phyloP scores from a whole-genome alignment of 2,329 filamentous ascomycete genomes.

The Penicillium sclerotigenum region DNA sequence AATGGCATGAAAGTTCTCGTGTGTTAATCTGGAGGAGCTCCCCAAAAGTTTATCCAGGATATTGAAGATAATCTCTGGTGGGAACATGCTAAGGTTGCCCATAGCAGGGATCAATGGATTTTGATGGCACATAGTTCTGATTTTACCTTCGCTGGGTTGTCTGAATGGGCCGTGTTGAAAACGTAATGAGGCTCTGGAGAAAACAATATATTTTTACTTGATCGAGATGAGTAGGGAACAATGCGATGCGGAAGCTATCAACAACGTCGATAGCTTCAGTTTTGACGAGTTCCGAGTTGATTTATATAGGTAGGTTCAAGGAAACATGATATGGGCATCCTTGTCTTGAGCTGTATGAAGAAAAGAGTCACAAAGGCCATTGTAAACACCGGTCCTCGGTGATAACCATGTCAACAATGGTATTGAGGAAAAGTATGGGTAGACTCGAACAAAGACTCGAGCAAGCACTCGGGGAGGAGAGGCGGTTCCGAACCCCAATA shows the following conservation, averaged over 20 bases:
- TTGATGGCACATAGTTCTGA: not conserved
- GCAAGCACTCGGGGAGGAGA: not conserved
- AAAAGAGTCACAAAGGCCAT: not conserved
- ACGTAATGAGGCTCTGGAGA: not conserved
- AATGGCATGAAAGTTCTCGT: conserved; percentile 6
- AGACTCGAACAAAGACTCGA: not conserved
- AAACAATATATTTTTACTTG: not conserved
- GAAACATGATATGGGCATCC: not conserved
- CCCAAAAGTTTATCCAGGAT: conserved; percentile 7
- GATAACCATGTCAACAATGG: not conserved
- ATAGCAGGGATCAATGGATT: not conserved
- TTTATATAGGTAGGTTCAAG: not conserved
- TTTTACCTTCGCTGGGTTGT: not conserved
- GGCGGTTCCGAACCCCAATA: not conserved
- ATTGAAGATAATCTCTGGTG: conserved; percentile 9
- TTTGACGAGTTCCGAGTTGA: not conserved
- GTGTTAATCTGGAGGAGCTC: not conserved
- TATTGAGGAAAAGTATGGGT: not conserved
- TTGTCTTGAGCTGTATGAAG: not conserved
- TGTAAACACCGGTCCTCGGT: not conserved
- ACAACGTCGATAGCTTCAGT: not conserved
- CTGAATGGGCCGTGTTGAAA: not conserved
- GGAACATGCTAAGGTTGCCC: conserved; percentile 3
- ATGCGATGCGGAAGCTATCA: not conserved
- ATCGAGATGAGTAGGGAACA: not conserved